Conservation (phyloP, 768 basidiomycete genomes). For the Macrolepiota fuliginosa region DNA sequence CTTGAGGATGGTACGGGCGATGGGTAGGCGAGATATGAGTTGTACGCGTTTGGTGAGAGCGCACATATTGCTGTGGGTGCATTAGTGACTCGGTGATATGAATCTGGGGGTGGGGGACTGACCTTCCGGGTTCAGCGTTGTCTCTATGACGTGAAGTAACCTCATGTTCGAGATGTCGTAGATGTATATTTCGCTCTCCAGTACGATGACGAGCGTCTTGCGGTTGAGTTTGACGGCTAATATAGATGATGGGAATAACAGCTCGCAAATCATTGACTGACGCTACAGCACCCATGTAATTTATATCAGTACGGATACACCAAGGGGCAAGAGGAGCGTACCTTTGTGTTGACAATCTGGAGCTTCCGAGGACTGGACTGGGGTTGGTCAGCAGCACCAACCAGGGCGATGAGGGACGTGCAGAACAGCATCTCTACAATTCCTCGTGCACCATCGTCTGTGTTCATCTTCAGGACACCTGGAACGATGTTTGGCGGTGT, state of each 20-base stretch:
- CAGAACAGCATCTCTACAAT: slow-evolving; percentile 99
- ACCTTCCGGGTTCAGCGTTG: slow-evolving; percentile 95
- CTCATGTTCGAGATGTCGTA: slow-evolving; percentile 99
- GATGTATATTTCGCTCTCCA: slow-evolving; percentile 98
- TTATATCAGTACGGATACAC: neutral
- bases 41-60: slow-evolving; percentile 90
- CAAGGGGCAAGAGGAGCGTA: slow-evolving; percentile 27
- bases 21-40: slow-evolving; percentile 94
- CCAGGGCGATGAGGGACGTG: slow-evolving; percentile 95
- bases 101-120: slow-evolving; percentile 16
- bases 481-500: no score
- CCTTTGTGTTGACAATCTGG: slow-evolving; percentile 99
- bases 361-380: slow-evolving; percentile 88
- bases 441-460: slow-evolving; percentile 91
- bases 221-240: slow-evolving; percentile 98
- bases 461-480: neutral
- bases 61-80: slow-evolving; percentile 26
- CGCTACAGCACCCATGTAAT: slow-evolving; percentile 49
- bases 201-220: slow-evolving; percentile 92
- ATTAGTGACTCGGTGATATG: neutral
- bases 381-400: slow-evolving; percentile 93
- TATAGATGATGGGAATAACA: slow-evolving; percentile 95
- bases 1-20: slow-evolving; percentile 87
- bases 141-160: slow-evolving; percentile 95
- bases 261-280: slow-evolving; percentile 98